Evolutionary conservation across 129 eudicot species (phyloP).

Genomic region (carrot (Daucus carota)): DH1_v3.0 NC_030384.2:50362501-50363000

Average conservation of each 20-base stretch:
- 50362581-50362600: not conserved
- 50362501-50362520: no score
- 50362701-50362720: not conserved
- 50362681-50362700: not conserved
- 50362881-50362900: not conserved
- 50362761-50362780: constrained; percentile 58
- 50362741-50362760: constrained; percentile 67
- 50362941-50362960: not conserved
- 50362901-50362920: not conserved
- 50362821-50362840: constrained; percentile 57
- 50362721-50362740: not conserved
- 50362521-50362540: no score
- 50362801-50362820: constrained; percentile 47
- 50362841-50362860: constrained; percentile 63
- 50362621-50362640: not conserved
- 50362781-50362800: constrained; percentile 41
- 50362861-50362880: not conserved
- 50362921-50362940: not conserved
- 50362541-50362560: no score
- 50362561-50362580: no score
- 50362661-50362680: not conserved
- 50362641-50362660: not conserved
- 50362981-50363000: not conserved
- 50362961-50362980: not conserved
- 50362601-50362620: not conserved